phyloP scores from a whole-genome alignment of 2,329 filamentous ascomycete genomes.

The Lachnellula willkommii region DNA sequence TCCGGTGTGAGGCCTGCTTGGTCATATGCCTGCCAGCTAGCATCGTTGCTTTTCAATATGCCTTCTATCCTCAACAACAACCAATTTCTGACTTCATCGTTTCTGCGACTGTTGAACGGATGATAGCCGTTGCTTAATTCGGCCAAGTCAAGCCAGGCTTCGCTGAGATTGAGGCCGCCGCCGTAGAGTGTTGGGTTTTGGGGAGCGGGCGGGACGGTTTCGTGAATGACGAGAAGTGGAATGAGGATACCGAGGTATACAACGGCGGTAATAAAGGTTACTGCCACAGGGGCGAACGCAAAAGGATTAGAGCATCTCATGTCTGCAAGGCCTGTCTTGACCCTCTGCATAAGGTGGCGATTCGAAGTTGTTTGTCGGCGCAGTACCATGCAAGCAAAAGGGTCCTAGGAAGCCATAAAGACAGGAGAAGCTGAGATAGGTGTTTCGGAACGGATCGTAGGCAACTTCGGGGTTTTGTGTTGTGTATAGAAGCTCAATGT shows the following conservation, averaged over 20 bases:
- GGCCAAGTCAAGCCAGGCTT: slow-evolving; percentile 82
- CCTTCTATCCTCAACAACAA: slow-evolving; percentile 64
- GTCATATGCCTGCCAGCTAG: slow-evolving; percentile 41
- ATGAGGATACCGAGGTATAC: slow-evolving; percentile 75
- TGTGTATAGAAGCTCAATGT: neutral
- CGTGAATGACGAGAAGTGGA: slow-evolving; percentile 67
- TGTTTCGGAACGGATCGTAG: neutral
- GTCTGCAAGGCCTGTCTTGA: slow-evolving; percentile 1
- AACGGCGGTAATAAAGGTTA: slow-evolving; percentile 71
- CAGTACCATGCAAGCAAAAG: neutral
- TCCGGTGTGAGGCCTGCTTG: slow-evolving; percentile 5
- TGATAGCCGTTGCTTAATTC: slow-evolving; percentile 70
- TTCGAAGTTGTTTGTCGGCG: neutral
- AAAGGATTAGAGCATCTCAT: slow-evolving; percentile 48
- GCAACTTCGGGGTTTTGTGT: neutral
- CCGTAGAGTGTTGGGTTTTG: slow-evolving; percentile 44
- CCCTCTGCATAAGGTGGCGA: neutral
- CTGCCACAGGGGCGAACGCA: slow-evolving; percentile 73
- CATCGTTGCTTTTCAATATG: slow-evolving; percentile 61
- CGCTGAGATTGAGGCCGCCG: slow-evolving; percentile 75
- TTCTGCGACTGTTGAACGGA: slow-evolving; percentile 80
- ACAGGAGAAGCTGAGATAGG: neutral
- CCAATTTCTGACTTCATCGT: slow-evolving; percentile 75
- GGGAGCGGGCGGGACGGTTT: slow-evolving; percentile 66
- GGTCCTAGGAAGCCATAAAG: neutral